These are phyloP conservation scores for Kazachstania sp. DNA, from an alignment of 1,139 yeast genomes.

Conservation along the genomic window DNA sequence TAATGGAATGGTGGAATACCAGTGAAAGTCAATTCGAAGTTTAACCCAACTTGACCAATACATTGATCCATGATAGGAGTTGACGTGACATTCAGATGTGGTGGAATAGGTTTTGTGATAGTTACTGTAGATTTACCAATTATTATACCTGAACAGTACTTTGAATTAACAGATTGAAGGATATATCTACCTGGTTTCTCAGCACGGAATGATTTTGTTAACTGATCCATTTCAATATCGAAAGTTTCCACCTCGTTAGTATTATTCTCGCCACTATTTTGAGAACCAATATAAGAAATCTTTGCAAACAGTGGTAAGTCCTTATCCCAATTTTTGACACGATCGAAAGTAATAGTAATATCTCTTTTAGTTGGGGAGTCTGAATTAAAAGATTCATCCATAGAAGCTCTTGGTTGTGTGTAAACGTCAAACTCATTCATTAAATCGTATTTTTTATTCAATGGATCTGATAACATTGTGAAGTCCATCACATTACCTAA, in stretches of 20 bases:
- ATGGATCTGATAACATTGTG: constrained; percentile 28
- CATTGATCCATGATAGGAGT: constrained; percentile 72
- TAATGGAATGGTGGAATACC: constrained; percentile 82
- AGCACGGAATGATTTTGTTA: constrained; percentile 14
- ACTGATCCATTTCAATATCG: constrained; percentile 10
- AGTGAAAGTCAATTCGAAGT: constrained; percentile 52
- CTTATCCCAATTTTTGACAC: constrained; percentile 15
- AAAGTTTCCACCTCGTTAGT: constrained; percentile 20
- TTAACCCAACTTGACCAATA: constrained; percentile 84
- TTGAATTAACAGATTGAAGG: constrained; percentile 45
- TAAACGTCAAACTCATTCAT: constrained; percentile 54
- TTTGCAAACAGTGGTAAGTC: constrained; percentile 30
- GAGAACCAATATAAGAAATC: constrained; percentile 33
- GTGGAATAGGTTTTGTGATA: constrained; percentile 46
- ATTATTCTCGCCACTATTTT: constrained; percentile 6
- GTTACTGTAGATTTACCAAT: constrained; percentile 39
- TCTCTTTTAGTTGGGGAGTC: constrained; percentile 39
- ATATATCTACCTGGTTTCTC: constrained; percentile 57
- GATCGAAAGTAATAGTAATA: constrained; percentile 34
- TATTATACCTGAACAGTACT: constrained; percentile 57
- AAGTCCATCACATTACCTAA: constrained; percentile 63
- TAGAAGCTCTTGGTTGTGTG: constrained; percentile 46
- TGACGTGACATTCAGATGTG: constrained; percentile 45
- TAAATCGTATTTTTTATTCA: constrained; percentile 38
- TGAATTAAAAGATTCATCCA: constrained; percentile 31